Percentiles rank a stretch among this genome's conserved stretches.
Evolutionary conservation across 1,284 basidiomycete species (phyloP).

Genomic region (Irpex sp.): DNA sequence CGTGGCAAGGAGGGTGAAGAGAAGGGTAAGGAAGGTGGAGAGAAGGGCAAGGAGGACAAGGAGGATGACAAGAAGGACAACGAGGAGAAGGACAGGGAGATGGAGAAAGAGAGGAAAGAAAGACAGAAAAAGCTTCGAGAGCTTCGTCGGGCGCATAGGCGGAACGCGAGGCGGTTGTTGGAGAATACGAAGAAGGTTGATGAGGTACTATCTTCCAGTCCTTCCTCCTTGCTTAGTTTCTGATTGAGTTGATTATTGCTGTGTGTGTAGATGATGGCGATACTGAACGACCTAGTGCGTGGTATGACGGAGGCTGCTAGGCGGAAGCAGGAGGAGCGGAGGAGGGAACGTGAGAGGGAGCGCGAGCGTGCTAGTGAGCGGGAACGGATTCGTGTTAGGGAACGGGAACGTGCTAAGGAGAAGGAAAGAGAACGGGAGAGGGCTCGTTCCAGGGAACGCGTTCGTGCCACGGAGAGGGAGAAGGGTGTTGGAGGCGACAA

Average conservation of each 20-base stretch:
- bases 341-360: background rate
- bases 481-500: too few species aligned
- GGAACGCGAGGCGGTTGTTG: background rate
- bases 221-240: too few species aligned
- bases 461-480: too few species aligned
- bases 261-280: background rate
- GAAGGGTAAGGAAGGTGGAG: too few species aligned
- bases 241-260: too few species aligned
- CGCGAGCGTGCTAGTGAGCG: background rate
- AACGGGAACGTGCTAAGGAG: too few species aligned
- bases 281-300: background rate
- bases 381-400: background rate
- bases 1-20: too few species aligned
- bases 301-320: constrained; percentile 1
- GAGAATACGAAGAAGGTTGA: background rate
- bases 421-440: background rate
- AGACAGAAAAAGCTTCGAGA: background rate
- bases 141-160: background rate
- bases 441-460: too few species aligned
- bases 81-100: too few species aligned
- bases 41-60: background rate
- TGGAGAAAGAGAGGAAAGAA: background rate
- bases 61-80: too few species aligned
- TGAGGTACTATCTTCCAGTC: background rate
- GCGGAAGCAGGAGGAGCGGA: background rate